Evolutionary conservation across 2,329 filamentous ascomycete genomes (phyloP).

Genomic region (Graphium sp.): DNA sequence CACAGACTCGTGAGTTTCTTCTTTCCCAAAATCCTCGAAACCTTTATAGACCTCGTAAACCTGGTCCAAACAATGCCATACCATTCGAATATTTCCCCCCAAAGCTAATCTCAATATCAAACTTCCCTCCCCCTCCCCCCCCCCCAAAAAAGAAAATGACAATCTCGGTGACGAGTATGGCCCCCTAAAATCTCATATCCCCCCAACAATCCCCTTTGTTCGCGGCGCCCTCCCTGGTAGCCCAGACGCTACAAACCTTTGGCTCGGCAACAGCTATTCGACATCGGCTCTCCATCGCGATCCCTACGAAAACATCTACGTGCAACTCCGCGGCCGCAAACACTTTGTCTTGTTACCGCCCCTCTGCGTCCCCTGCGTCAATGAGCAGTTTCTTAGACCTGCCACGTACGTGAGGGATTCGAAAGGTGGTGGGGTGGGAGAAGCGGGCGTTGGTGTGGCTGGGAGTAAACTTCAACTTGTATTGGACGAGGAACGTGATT

Average conservation of each 20-base stretch:
- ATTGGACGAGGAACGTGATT: conserved; percentile 13
- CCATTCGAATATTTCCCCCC: conserved; percentile 1
- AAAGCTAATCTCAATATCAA: conserved; percentile 1
- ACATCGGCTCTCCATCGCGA: conserved; percentile 64
- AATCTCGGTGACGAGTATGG: conserved; percentile 62
- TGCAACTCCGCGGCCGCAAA: conserved; percentile 57
- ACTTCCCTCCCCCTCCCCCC: not conserved
- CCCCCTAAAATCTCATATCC: conserved; percentile 44
- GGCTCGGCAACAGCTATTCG: conserved; percentile 59
- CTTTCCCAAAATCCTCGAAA: not conserved
- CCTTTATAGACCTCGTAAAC: too few relatives aligned
- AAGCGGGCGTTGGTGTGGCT: conserved; percentile 7
- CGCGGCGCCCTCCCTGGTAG: conserved; percentile 47
- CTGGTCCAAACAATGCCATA: too few relatives aligned
- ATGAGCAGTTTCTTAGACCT: conserved; percentile 38
- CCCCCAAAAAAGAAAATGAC: conserved; percentile 78
- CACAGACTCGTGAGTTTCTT: conserved; percentile 49
- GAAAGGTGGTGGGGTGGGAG: conserved; percentile 8
- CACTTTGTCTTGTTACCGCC: conserved; percentile 64
- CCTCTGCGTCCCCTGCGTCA: conserved; percentile 49
- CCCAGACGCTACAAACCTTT: conserved; percentile 68
- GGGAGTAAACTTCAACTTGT: conserved; percentile 13
- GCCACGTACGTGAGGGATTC: conserved; percentile 42
- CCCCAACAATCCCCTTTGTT: conserved; percentile 51
- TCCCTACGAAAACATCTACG: conserved; percentile 75